Conservation (phyloP, 345 rosid species). For the Cardamine occulta region DNA sequence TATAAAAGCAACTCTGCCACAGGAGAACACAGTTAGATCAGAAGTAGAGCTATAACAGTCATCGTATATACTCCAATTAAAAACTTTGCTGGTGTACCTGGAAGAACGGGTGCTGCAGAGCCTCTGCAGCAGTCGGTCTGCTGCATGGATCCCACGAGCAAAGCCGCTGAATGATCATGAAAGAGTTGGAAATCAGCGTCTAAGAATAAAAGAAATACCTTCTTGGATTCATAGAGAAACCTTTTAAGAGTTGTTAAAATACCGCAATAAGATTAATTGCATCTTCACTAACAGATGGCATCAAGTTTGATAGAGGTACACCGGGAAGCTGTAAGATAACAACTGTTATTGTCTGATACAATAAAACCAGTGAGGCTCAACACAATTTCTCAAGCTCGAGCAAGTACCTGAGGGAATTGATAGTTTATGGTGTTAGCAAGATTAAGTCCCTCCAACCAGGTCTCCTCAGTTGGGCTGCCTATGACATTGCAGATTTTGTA, state of each 20-base stretch:
- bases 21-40: slow-evolving; percentile 23
- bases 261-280: slow-evolving; percentile 76
- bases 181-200: slow-evolving; percentile 13
- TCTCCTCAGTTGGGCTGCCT: slow-evolving; percentile 75
- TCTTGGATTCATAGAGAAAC: not conserved
- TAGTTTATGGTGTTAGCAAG: slow-evolving; percentile 82
- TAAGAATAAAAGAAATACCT: not conserved
- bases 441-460: slow-evolving; percentile 86
- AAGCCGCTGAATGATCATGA: slow-evolving; percentile 59
- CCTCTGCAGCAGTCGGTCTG: slow-evolving; percentile 92
- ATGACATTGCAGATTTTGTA: slow-evolving; percentile 87
- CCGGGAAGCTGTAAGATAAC: slow-evolving; percentile 59
- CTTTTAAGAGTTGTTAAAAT: not conserved
- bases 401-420: slow-evolving; percentile 74
- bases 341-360: slow-evolving; percentile 1
- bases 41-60: not conserved
- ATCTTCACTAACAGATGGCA: slow-evolving; percentile 77
- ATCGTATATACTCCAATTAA: not conserved
- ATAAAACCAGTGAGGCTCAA: not conserved
- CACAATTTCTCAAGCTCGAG: not conserved
- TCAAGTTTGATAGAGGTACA: slow-evolving; percentile 58
- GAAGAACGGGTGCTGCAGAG: slow-evolving; percentile 89
- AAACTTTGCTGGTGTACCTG: slow-evolving; percentile 54
- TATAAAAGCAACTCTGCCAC: slow-evolving; percentile 84
- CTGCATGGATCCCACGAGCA: slow-evolving; percentile 96